Base-by-base conservation (phyloP, 306 rosid genomes). In the Cotoneaster glaucophyllus region DNA sequence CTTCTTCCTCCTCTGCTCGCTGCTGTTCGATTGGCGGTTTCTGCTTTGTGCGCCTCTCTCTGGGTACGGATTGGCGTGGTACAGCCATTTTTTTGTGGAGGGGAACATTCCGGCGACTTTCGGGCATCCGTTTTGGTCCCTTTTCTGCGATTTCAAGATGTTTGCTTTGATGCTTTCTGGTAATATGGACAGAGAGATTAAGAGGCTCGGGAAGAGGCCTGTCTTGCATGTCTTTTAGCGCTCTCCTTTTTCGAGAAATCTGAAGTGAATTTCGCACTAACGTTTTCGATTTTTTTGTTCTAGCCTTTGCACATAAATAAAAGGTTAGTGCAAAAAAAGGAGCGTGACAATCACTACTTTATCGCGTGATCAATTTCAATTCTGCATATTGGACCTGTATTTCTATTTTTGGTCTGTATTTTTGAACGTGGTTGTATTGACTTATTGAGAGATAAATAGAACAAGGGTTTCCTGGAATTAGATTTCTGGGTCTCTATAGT, bases 61-160 rank as follows among this genome's bases (percentile, higher is more conserved):
- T 77, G 97, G 96, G 22, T 92, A 95, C 86, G 99, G 97, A 43
- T 88, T 85, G 64, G 99, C 97, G 13, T 95, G 99, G 99, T 95
- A 92, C 81, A 95, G 97, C 81, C 97, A 95, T 80, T 92, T 95
- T 88, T 95, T 90, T 57, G 85, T 95, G 8, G 97, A 95, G 79
- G 88, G 93, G 78, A 95, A 95, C 79, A 70, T 89, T 77, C 99
- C 99, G 1, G 92, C 89, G 0, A 81, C 97, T 31, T 95, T 90
- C 77, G 97, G 97, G 5, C 97, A 95, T 77, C 99, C 99, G 9
- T 75, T 95, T 76, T 95, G 97, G 99, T 95, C 99, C 29, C 82
- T 95, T 18, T 31, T 92, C 0, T 95, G 99, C 70, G 97, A 95
- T 81, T 87, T 59, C 85, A 92, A 85, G 92, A 95, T 95, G 99